Evolutionary conservation across 208 protist species (phyloP).

Genomic region (Trypanosoma mega): DNA sequence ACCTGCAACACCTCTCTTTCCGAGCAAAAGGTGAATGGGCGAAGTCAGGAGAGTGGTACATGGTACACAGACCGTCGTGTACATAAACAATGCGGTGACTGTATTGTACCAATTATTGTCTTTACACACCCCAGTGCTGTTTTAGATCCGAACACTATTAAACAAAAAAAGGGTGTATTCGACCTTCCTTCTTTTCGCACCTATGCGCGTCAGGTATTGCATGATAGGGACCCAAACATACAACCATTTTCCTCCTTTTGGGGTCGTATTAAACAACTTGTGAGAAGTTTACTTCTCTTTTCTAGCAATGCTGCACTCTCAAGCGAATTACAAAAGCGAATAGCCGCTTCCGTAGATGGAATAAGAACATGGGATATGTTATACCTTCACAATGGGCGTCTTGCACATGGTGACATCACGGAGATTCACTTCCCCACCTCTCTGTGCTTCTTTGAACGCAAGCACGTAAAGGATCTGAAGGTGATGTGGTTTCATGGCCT

Average conservation of each 20-base stretch:
- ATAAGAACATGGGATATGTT: constrained; percentile 89
- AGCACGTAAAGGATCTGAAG: constrained; percentile 67
- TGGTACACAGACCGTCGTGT: constrained; percentile 75
- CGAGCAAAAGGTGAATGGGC: background rate
- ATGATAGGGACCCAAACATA: constrained; percentile 5
- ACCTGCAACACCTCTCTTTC: background rate
- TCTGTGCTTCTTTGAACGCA: constrained; percentile 56
- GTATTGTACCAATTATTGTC: constrained; percentile 81
- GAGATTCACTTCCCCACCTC: constrained; percentile 48
- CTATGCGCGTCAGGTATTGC: constrained; percentile 51
- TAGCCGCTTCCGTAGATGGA: constrained; percentile 51
- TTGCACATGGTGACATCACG: constrained; percentile 71
- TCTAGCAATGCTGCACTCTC: constrained; percentile 24
- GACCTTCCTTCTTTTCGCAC: constrained; percentile 53
- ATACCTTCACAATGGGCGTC: constrained; percentile 62
- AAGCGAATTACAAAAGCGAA: constrained; percentile 31
- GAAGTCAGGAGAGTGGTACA: constrained; percentile 35
- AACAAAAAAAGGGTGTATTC: constrained; percentile 68
- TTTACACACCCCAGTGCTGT: constrained; percentile 73
- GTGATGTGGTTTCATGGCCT: constrained; percentile 64
- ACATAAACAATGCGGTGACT: constrained; percentile 71
- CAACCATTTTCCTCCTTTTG: background rate
- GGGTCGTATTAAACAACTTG: background rate
- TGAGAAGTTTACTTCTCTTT: background rate
- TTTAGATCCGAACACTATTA: constrained; percentile 73